Base-by-base conservation (phyloP, 345 rosid genomes). In the Heritiera littoralis region DNA sequence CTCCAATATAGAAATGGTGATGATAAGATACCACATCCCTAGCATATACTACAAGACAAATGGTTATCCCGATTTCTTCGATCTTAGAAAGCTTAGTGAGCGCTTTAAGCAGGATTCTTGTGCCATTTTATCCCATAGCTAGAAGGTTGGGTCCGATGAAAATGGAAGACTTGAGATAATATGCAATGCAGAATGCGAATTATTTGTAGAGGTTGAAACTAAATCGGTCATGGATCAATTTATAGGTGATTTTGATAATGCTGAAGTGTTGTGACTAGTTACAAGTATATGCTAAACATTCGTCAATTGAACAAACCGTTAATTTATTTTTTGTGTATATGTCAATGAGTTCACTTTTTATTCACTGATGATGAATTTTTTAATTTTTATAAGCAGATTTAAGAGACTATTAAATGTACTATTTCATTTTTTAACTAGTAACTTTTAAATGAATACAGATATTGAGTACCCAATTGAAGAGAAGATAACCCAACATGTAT, bases 211-310 rank as follows among this genome's bases (percentile, higher is more conserved):
- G 55, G 55, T 17, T 67, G 79, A 84, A 67, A 70, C 84, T 2
- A 30, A 6, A 58, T 80, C 23, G 7, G 28, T 41, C 23, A 15
- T 86, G 14, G 72, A 75, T 48, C 85, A 86, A 12, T 30, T 84
- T 0, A 2, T 58, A 7, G 79, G 67, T 9, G 89, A 74, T 20
- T 80, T 84, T 48, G 74, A 78, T 1, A 9, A 41, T n/a, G 49
- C 23, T 6, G 12, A 84, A 5, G 20, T 80, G 12, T 18, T 23
- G 0, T 23, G 28, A 23, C 28, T n/a, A n/a, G n/a, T n/a, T 23
- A 23, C 28, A 23, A 23, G 28, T 23, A 23, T 23, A 23, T 23
- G 28, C 28, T 23, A 23, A 23, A 23, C 28, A 23, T 23, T 23
- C 28, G 0, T 23, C 28, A 23, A 23, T 23, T 23, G 28, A 23